Conservation (phyloP, 208 protist genomes). For the Crithidia expoeki region DNA sequence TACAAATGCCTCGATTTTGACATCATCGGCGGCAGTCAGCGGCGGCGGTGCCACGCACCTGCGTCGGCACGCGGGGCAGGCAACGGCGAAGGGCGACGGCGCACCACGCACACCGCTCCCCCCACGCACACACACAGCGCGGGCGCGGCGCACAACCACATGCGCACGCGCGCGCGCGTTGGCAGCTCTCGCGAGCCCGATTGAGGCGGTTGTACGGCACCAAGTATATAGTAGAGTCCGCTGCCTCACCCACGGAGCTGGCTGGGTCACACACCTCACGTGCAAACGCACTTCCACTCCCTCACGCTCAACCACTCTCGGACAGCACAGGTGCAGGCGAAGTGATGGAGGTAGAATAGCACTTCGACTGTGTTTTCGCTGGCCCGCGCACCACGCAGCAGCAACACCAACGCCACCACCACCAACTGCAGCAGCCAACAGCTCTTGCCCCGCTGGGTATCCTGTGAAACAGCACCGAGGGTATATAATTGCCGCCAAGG, state of each 20-base stretch:
- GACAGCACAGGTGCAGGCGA: constrained; percentile 39
- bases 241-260: constrained; percentile 35
- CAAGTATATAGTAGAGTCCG: constrained; percentile 27
- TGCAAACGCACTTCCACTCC: not conserved
- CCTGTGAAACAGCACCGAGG: constrained; percentile 37
- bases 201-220: constrained; percentile 34
- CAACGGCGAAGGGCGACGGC: too few species aligned
- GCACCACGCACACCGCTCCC: constrained; percentile 6
- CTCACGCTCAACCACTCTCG: not conserved
- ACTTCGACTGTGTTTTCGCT: constrained; percentile 40
- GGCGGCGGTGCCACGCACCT: too few species aligned
- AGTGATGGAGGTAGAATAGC: constrained; percentile 25
- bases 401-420: not conserved
- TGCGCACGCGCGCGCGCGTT: not conserved
- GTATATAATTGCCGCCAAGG: constrained; percentile 43
- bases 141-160: not conserved
- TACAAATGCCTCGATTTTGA: constrained; percentile 62
- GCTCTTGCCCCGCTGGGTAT: constrained; percentile 47
- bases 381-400: constrained; percentile 11
- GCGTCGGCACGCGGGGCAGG: too few species aligned
- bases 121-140: constrained; percentile 12
- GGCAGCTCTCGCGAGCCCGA: constrained; percentile 33
- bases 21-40: not conserved
- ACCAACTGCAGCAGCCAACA: not conserved
- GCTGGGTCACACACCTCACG: not conserved